Evolutionary conservation across 805 yeast species (phyloP), one percentile per base, ranked within the genome.

Genomic region (Starmerella bacillaris): DNA sequence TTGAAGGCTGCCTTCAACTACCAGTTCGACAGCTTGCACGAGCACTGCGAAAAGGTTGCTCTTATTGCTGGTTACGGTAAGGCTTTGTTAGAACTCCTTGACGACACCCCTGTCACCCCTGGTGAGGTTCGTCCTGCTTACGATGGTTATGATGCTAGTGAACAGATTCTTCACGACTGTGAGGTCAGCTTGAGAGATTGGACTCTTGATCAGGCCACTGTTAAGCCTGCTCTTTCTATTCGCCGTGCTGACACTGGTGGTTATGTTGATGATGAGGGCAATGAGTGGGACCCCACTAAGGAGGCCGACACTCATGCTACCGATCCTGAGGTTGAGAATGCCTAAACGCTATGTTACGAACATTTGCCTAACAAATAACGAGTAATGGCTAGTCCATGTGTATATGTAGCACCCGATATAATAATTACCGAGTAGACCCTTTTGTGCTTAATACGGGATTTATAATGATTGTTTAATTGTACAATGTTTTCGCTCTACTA

Each of bases 121-220:
- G 98, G 98, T 67, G 96, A 86, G 69, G 76, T 94, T 47, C 82
- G 96, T 68, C 86, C 94, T 33, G 86, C 94, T 41, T 86, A 89
- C 63, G 96, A 89, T 56, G 96, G 96, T 48, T 86, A 83, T 60
- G 95, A 86, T 59, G 94, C 94, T 40, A 78, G 94, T 43, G 84
- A 83, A 69, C 96, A 89, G 68, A 82, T 89, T 64, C 83, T 89
- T 55, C 78, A 83, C 57, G 96, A 86, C 60, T 89, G 92, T 49
- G 98, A 86, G 68, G 76, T 74, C 50, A 93, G 95, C 43, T 70
- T 86, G 54, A 92, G 92, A 43, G 70, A 82, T 43, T 86, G 98
- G 98, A 89, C 96, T 49, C 69, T 84, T 54, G 96, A 89, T 61
- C 70, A 75, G 55, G 94, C 96, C 49, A 84, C 74, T 44, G 92